phyloP scores from a whole-genome alignment of 176 grass and related monocot species.

The Olyra latifolia region DNA sequence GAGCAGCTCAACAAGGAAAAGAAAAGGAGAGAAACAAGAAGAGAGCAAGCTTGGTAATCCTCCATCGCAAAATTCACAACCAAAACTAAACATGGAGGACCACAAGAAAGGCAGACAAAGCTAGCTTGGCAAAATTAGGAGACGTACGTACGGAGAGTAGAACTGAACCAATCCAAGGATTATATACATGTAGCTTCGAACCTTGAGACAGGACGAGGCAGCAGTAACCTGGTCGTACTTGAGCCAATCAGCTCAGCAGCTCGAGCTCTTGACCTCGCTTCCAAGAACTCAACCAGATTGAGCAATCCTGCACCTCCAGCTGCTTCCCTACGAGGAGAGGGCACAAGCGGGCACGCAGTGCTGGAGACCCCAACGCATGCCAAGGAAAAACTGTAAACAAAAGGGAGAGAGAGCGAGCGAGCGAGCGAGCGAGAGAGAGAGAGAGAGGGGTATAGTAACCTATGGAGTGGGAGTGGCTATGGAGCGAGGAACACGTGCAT shows the following conservation, averaged over 20 bases:
- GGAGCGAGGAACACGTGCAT: slow-evolving; percentile 24
- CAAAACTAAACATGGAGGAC: background rate
- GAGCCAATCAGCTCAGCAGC: background rate
- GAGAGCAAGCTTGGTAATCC: background rate
- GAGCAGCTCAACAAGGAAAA: background rate
- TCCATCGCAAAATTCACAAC: background rate
- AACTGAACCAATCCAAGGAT: background rate
- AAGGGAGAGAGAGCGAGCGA: background rate
- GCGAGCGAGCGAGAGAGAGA: background rate
- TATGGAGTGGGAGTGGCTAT: background rate
- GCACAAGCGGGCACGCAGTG: background rate
- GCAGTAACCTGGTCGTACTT: background rate
- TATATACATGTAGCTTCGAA: background rate
- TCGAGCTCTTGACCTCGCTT: background rate
- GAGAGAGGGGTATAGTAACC: background rate
- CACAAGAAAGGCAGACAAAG: background rate
- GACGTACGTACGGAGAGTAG: too few relatives aligned
- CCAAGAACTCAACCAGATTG: background rate
- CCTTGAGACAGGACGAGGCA: background rate
- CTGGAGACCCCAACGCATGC: background rate
- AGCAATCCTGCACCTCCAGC: background rate
- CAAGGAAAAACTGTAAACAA: background rate
- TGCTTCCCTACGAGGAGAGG: background rate
- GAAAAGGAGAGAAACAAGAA: background rate
- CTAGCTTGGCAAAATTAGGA: slow-evolving; percentile 26